Evolutionary conservation across 1,284 basidiomycete species (phyloP).

Genomic region (Leccinum fallax): DNA sequence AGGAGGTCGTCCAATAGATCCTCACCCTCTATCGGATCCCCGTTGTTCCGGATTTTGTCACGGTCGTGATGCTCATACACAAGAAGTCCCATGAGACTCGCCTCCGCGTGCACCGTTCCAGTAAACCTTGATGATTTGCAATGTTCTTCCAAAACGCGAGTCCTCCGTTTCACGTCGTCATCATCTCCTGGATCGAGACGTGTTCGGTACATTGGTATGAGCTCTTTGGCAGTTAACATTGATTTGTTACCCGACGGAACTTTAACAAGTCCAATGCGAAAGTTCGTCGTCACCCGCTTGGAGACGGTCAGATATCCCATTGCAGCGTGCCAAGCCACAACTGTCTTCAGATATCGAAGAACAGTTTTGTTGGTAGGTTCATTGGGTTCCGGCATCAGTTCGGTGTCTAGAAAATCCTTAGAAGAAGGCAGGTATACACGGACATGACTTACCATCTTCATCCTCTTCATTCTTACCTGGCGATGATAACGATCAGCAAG

Average conservation of each 20-base stretch:
- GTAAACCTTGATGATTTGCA: background rate
- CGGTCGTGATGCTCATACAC: background rate
- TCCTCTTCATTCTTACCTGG: background rate
- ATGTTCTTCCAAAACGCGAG: background rate
- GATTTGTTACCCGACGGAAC: background rate
- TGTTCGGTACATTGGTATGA: background rate
- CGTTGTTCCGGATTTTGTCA: background rate
- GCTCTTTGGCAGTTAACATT: background rate
- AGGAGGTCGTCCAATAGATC: background rate
- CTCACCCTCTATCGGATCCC: background rate
- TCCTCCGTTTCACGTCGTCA: background rate
- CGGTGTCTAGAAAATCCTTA: too few species aligned
- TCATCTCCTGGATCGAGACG: background rate
- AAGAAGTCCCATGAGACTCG: background rate
- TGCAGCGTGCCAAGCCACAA: background rate
- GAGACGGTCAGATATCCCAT: background rate
- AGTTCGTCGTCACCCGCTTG: background rate
- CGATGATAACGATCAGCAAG: background rate
- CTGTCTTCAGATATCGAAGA: background rate
- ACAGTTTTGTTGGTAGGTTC: background rate
- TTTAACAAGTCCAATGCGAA: background rate
- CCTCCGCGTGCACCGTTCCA: slow-evolving; percentile 1
- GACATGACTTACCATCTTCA: background rate
- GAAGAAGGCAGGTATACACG: too few species aligned
- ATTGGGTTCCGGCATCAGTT: background rate